Evolutionary conservation across 1,284 basidiomycete species (phyloP).

Genomic region (Phaffia rhodozyma): DNA sequence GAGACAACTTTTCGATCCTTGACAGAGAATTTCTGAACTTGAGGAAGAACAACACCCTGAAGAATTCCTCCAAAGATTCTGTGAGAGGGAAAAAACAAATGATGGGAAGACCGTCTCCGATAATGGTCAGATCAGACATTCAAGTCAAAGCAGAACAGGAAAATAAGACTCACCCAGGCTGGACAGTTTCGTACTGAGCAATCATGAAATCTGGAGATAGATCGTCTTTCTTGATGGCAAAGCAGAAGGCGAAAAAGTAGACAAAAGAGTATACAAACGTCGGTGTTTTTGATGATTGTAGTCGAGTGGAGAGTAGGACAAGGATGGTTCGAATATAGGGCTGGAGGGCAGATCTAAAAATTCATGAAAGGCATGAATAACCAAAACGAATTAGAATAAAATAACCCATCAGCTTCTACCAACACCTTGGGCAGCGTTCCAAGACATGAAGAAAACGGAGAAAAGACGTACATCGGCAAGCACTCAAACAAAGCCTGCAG

Average conservation of each 20-base stretch:
- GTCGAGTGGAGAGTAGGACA: constrained; percentile 66
- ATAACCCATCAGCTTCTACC: no score
- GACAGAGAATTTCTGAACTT: constrained; percentile 63
- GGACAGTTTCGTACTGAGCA: constrained; percentile 64
- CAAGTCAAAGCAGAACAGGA: not conserved
- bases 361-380: not conserved
- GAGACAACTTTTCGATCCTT: constrained; percentile 73
- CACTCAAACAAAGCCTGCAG: constrained; percentile 63
- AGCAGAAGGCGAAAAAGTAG: constrained; percentile 60
- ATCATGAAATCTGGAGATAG: constrained; percentile 68
- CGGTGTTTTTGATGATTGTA: constrained; percentile 83
- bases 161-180: constrained; percentile 53
- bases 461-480: constrained; percentile 54
- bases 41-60: constrained; percentile 64
- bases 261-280: constrained; percentile 76
- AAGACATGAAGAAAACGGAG: not conserved
- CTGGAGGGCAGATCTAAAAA: constrained; percentile 48
- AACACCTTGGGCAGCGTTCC: not conserved
- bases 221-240: constrained; percentile 62
- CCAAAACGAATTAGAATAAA: not conserved
- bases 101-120: not conserved
- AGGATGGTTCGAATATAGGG: constrained; percentile 67
- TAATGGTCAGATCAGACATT: not conserved
- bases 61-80: constrained; percentile 80
- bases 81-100: not conserved